Conservation (phyloP, 768 basidiomycete species). For the Hypsizygus marmoreus region DNA sequence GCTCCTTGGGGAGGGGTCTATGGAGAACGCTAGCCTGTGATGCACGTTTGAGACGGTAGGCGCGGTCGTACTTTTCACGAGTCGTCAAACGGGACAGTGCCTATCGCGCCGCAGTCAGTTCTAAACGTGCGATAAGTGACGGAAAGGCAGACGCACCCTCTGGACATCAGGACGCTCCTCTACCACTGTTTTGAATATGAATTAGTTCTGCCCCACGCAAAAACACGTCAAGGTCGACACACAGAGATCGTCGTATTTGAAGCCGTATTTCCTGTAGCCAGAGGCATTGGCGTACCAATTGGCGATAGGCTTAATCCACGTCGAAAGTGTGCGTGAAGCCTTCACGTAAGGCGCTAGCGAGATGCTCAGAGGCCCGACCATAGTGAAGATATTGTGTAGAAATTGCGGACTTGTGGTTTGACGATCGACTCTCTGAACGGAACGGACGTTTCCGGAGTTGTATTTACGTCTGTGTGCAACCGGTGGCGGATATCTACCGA, state of each 20-base stretch:
- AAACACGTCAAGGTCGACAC: constrained; percentile 34
- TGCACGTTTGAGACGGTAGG: constrained; percentile 85
- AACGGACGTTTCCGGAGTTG: constrained; percentile 40
- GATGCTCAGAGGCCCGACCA: constrained; percentile 66
- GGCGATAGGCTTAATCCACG: constrained; percentile 75
- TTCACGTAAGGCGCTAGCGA: constrained; percentile 80
- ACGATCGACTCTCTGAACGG: constrained; percentile 4
- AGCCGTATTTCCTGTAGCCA: constrained; percentile 86
- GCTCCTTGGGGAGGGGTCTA: constrained; percentile 73
- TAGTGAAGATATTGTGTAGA: constrained; percentile 25
- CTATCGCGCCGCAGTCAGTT: constrained; percentile 39
- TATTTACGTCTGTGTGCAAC: constrained; percentile 48
- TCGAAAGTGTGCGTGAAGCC: constrained; percentile 66
- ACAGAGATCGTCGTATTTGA: constrained; percentile 96
- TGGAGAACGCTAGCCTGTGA: constrained; percentile 81
- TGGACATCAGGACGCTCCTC: constrained; percentile 82
- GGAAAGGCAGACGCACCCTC: constrained; percentile 50
- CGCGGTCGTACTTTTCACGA: constrained; percentile 85
- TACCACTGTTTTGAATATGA: constrained; percentile 48
- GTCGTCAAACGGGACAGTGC: constrained; percentile 81
- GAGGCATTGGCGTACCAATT: constrained; percentile 78
- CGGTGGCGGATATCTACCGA: constrained; percentile 31
- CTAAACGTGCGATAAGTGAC: background rate
- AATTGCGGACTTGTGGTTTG: constrained; percentile 10
- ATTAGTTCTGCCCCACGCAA: constrained; percentile 10